Evolutionary conservation across 805 yeast genomes (phyloP).

Genomic region (Nakazawaea pomicola): DNA sequence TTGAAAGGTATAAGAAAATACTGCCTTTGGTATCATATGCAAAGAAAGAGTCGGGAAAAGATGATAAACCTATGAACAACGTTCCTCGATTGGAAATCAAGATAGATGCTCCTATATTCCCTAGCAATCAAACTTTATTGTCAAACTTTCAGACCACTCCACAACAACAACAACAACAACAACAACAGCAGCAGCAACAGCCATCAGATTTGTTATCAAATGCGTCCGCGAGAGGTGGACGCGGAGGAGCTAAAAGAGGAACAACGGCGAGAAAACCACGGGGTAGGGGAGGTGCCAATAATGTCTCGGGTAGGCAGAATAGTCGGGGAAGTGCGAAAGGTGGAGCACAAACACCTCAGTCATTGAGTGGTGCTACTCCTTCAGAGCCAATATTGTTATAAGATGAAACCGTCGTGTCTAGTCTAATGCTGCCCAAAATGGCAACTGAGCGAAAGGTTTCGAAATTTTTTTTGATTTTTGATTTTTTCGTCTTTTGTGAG

Average conservation of each 20-base stretch:
- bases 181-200: not conserved
- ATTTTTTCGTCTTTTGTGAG: not conserved
- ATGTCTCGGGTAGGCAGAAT: slow-evolving; percentile 2
- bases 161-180: no score
- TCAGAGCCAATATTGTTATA: slow-evolving; percentile 10
- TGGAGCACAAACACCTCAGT: slow-evolving; percentile 5
- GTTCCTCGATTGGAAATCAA: slow-evolving; percentile 21
- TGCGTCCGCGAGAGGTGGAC: slow-evolving; percentile 6
- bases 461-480: not conserved
- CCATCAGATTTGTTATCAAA: not conserved
- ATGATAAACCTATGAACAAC: slow-evolving; percentile 40
- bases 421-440: no score
- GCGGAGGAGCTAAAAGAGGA: slow-evolving; percentile 7
- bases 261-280: slow-evolving; percentile 6
- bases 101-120: slow-evolving; percentile 15
- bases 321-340: slow-evolving; percentile 3
- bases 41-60: slow-evolving; percentile 45
- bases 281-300: slow-evolving; percentile 1
- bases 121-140: slow-evolving; percentile 4
- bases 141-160: not conserved
- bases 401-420: not conserved
- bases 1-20: slow-evolving; percentile 37
- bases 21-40: slow-evolving; percentile 47
- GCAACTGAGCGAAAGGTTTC: not conserved
- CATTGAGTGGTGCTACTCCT: slow-evolving; percentile 9